Percentiles rank a stretch among this genome's conserved stretches.
Evolutionary conservation across 345 rosid species (phyloP).

Genomic region (Cardamine occulta): DNA sequence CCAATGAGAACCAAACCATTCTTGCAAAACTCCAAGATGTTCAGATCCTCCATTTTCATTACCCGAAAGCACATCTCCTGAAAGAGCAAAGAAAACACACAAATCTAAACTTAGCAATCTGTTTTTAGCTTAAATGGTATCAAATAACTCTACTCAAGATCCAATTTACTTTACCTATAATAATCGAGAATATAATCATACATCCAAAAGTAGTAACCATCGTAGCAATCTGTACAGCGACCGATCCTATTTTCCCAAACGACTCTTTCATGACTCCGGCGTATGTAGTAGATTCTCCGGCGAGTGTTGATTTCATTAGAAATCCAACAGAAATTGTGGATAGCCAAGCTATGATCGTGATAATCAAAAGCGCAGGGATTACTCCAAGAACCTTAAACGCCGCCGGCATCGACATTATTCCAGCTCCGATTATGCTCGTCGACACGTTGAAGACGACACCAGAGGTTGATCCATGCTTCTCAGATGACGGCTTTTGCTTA

Average conservation of each 20-base stretch:
- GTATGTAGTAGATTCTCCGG: slow-evolving; percentile 66
- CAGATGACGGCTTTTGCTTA: slow-evolving; percentile 30
- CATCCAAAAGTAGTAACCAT: slow-evolving; percentile 83
- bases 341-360: slow-evolving; percentile 67
- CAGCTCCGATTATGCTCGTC: slow-evolving; percentile 84
- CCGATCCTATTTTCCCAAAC: slow-evolving; percentile 66
- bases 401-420: slow-evolving; percentile 95
- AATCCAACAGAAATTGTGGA: slow-evolving; percentile 70
- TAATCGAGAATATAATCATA: slow-evolving; percentile 65
- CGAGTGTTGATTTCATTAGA: slow-evolving; percentile 64
- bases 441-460: slow-evolving; percentile 92
- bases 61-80: slow-evolving; percentile 91
- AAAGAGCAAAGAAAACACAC: neutral
- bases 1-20: slow-evolving; percentile 90
- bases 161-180: slow-evolving; percentile 58
- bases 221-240: slow-evolving; percentile 66
- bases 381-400: slow-evolving; percentile 84
- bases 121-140: neutral
- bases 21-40: slow-evolving; percentile 76
- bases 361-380: slow-evolving; percentile 68
- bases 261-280: slow-evolving; percentile 91
- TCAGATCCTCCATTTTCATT: slow-evolving; percentile 55
- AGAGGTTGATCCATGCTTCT: slow-evolving; percentile 49
- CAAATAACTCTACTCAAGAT: neutral
- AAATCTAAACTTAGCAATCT: slow-evolving; percentile 16